Evolutionary conservation across 108 stramenopile genomes (phyloP).

Genomic region (Skeletonema potamos): DNA sequence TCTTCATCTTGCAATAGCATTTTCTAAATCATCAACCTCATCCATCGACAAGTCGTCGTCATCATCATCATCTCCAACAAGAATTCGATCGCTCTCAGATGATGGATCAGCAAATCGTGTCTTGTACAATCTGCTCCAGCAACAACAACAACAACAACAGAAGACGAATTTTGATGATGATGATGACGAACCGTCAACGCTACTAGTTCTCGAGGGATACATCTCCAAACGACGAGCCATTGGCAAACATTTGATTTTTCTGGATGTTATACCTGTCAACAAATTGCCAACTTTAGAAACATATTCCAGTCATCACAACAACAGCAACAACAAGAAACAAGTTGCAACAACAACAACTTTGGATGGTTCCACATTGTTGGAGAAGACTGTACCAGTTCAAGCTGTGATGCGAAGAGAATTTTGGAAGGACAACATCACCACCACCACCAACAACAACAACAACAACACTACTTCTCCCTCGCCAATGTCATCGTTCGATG

Average conservation of each 20-base stretch:
- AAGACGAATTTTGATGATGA: not conserved
- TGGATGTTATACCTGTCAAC: constrained; percentile 15
- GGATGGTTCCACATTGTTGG: constrained; percentile 10
- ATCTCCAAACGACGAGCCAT: constrained; percentile 20
- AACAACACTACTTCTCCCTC: not conserved
- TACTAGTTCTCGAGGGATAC: constrained; percentile 21
- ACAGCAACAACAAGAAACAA: not conserved
- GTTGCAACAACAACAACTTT: not conserved
- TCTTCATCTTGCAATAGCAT: not conserved
- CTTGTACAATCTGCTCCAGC: constrained; percentile 7
- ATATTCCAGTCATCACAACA: too few species aligned
- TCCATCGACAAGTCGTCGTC: not conserved
- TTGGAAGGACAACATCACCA: constrained; percentile 8
- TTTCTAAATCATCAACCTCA: not conserved
- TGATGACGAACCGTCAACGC: not conserved
- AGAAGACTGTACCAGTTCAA: constrained; percentile 23
- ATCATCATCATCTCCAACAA: constrained; percentile 2
- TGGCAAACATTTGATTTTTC: constrained; percentile 25
- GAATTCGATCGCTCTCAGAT: constrained; percentile 4
- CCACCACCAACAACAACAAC: not conserved
- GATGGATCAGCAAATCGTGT: constrained; percentile 16
- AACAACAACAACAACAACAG: not conserved
- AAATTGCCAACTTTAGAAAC: constrained; percentile 5
- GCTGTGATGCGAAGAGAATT: constrained; percentile 36
- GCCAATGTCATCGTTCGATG: constrained; percentile 11